phyloP scores from a whole-genome alignment of 192 early-diverging fungal genomes.

The Coemansia sp. region DNA sequence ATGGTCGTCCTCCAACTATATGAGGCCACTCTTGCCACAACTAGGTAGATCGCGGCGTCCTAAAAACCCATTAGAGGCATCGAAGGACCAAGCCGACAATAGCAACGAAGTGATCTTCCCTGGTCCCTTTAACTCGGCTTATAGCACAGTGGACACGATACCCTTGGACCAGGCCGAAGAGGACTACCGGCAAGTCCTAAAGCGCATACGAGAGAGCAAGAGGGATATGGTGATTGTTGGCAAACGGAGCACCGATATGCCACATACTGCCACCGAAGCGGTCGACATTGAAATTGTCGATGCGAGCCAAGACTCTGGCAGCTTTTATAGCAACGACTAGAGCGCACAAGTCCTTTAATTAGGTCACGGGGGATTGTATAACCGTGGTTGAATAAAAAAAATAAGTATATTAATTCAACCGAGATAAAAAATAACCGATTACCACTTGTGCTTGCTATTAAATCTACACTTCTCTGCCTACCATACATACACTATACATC shows the following conservation, averaged over 20 bases:
- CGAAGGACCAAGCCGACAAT: slow-evolving; percentile 34
- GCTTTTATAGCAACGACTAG: slow-evolving; percentile 29
- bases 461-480: too few relatives aligned
- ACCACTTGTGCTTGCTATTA: neutral
- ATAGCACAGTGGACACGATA: slow-evolving; percentile 46
- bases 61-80: slow-evolving; percentile 41
- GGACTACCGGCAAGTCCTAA: slow-evolving; percentile 39
- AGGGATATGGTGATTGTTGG: slow-evolving; percentile 27
- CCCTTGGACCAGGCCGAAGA: slow-evolving; percentile 48
- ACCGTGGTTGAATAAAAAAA: neutral
- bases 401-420: neutral
- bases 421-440: neutral
- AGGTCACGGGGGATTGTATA: neutral
- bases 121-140: slow-evolving; percentile 36
- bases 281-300: slow-evolving; percentile 31
- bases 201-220: slow-evolving; percentile 27
- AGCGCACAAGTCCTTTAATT: neutral
- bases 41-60: slow-evolving; percentile 17
- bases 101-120: slow-evolving; percentile 25
- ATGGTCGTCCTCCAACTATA: neutral
- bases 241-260: slow-evolving; percentile 19
- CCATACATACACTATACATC: neutral
- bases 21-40: slow-evolving; percentile 30
- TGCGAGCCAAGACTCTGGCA: slow-evolving; percentile 21
- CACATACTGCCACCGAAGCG: slow-evolving; percentile 2